Conservation (phyloP, 805 yeast genomes). For the Pichia heedii region DNA sequence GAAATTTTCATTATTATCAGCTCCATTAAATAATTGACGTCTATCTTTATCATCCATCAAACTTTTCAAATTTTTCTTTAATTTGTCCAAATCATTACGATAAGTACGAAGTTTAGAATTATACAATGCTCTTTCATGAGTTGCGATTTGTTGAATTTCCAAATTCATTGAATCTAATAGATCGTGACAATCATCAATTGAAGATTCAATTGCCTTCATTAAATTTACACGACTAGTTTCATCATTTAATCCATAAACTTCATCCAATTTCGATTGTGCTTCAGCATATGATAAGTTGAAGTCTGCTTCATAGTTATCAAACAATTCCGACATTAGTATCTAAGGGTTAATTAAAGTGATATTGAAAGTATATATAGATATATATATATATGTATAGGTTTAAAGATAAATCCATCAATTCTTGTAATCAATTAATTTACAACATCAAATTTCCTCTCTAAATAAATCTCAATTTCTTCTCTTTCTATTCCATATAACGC, state of each 20-base stretch:
- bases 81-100: constrained; percentile 46
- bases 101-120: constrained; percentile 73
- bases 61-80: constrained; percentile 46
- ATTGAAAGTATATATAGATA: neutral
- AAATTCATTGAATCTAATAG: constrained; percentile 78
- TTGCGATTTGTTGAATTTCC: constrained; percentile 80
- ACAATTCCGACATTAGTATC: constrained; percentile 38
- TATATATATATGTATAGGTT: too few species aligned
- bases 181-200: constrained; percentile 75
- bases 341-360: neutral
- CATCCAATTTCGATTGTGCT: constrained; percentile 54
- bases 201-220: constrained; percentile 51
- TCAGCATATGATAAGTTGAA: constrained; percentile 62
- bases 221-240: constrained; percentile 43
- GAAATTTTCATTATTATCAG: constrained; percentile 32
- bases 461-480: too few species aligned
- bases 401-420: too few species aligned
- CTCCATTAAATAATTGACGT: constrained; percentile 57
- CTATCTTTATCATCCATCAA: constrained; percentile 66
- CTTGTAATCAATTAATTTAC: too few species aligned
- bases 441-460: too few species aligned
- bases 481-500: too few species aligned
- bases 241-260: constrained; percentile 38
- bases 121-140: constrained; percentile 56
- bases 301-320: constrained; percentile 60